Percentiles rank a stretch among this genome's conserved stretches.
Evolutionary conservation across 192 early-diverging fungal species (phyloP).

Genomic region (Backusella sp.): DNA sequence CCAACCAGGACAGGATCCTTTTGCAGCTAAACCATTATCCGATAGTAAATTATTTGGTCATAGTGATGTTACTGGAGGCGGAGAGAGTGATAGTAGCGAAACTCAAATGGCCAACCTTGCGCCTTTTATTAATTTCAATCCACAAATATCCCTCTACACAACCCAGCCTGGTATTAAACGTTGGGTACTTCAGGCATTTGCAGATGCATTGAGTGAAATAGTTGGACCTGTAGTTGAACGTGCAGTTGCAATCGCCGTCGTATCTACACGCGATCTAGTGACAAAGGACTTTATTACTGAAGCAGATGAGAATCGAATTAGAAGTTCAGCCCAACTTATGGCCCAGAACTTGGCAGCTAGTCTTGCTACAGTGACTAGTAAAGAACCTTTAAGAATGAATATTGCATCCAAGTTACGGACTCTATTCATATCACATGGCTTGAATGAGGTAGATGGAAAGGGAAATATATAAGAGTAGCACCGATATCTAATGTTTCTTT

Average conservation of each 20-base stretch:
- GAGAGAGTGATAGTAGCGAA: constrained; percentile 4
- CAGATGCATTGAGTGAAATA: constrained; percentile 35
- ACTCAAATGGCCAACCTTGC: constrained; percentile 57
- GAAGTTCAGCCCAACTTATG: constrained; percentile 93
- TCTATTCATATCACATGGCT: constrained; percentile 72
- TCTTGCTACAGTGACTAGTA: constrained; percentile 83
- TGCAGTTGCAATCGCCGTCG: constrained; percentile 88
- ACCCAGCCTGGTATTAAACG: constrained; percentile 83
- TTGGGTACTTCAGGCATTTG: constrained; percentile 61
- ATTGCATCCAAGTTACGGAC: constrained; percentile 73
- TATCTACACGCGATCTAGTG: constrained; percentile 89
- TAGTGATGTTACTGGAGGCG: not conserved
- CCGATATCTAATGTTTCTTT: not conserved
- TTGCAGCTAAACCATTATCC: not conserved
- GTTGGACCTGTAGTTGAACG: constrained; percentile 90
- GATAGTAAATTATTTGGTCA: not conserved
- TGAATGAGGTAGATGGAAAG: constrained; percentile 56
- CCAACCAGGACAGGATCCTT: not conserved
- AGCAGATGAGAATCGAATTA: constrained; percentile 89
- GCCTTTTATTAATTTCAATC: constrained; percentile 73
- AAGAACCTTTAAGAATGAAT: constrained; percentile 87
- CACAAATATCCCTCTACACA: constrained; percentile 75
- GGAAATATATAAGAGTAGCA: not conserved
- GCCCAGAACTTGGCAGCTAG: constrained; percentile 79
- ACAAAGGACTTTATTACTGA: constrained; percentile 96